A percentile compares a stretch with the other conserved stretches of the same genome.
Evolutionary conservation across 805 yeast species (phyloP).

Genomic region (Teunomyces pallodes): DNA sequence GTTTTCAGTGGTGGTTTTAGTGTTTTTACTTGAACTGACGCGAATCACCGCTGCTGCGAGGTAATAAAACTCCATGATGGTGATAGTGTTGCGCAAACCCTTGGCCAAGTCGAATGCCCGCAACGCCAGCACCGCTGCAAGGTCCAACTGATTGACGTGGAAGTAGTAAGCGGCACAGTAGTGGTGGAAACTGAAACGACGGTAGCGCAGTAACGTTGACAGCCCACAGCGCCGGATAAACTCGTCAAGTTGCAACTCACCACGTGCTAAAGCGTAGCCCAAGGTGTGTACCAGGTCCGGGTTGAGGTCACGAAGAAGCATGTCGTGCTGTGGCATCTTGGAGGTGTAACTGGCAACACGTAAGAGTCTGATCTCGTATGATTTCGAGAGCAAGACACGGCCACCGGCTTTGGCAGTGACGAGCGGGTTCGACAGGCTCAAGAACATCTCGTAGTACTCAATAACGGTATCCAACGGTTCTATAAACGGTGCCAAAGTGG

Average conservation of each 20-base stretch:
- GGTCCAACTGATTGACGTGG: conserved; percentile 14
- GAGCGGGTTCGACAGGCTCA: conserved; percentile 13
- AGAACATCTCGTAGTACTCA: conserved; percentile 20
- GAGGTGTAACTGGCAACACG: background rate
- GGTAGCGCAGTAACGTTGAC: conserved; percentile 6
- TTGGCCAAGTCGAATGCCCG: conserved; percentile 17
- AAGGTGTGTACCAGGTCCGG: background rate
- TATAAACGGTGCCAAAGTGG: conserved; percentile 39
- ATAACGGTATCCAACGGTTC: conserved; percentile 39
- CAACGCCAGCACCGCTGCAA: conserved; percentile 15
- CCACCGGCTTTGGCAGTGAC: conserved; percentile 6
- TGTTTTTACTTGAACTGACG: background rate
- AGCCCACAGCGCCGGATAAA: background rate
- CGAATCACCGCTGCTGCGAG: conserved; percentile 14
- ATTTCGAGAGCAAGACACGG: conserved; percentile 10
- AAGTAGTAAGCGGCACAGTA: conserved; percentile 11
- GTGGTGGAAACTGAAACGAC: conserved; percentile 10
- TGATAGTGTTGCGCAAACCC: conserved; percentile 19
- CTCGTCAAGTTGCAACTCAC: background rate
- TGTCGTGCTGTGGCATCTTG: background rate
- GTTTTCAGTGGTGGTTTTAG: conserved; percentile 10
- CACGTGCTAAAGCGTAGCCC: background rate
- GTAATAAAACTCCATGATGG: conserved; percentile 22
- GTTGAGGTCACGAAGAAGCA: background rate
- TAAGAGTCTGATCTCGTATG: conserved; percentile 4